Evolutionary conservation across 2,329 filamentous ascomycete genomes (phyloP).

Genomic region (Cladophialophora immunda): DNA sequence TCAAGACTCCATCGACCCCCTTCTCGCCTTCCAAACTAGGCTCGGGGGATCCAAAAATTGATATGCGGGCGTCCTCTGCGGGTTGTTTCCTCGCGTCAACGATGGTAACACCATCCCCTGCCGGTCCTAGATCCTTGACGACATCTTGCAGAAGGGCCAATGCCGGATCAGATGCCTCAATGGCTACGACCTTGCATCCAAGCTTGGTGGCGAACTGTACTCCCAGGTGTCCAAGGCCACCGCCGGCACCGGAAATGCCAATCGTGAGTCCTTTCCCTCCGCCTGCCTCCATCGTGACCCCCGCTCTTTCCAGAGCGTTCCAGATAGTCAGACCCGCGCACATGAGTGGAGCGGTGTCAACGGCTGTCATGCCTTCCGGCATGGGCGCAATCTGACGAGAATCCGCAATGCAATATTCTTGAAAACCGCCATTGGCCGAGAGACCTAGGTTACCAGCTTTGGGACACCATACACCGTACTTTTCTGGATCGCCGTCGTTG

Average conservation of each 20-base stretch:
- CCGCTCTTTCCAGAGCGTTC: conserved; percentile 48
- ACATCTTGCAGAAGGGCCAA: conserved; percentile 41
- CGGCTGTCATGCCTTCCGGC: conserved; percentile 46
- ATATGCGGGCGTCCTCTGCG: conserved; percentile 30
- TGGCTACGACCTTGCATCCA: conserved; percentile 46
- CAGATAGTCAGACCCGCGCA: conserved; percentile 55
- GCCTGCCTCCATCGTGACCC: conserved; percentile 12
- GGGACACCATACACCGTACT: conserved; percentile 25
- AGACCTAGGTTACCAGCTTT: conserved; percentile 26
- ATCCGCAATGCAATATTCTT: conserved; percentile 40
- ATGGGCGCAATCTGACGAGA: conserved; percentile 37
- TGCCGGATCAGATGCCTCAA: conserved; percentile 43
- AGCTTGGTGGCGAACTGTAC: conserved; percentile 45
- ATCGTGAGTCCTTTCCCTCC: conserved; percentile 39
- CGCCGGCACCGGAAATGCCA: conserved; percentile 47
- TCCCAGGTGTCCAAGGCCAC: conserved; percentile 44
- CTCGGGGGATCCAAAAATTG: conserved; percentile 3
- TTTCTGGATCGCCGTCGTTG: conserved; percentile 39
- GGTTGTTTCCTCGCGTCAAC: conserved; percentile 49
- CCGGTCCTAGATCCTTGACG: conserved; percentile 19
- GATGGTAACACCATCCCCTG: conserved; percentile 43
- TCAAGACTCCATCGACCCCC: conserved; percentile 56
- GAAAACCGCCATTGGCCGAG: conserved; percentile 33
- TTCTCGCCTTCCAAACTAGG: conserved; percentile 44
- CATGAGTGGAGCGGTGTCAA: conserved; percentile 53